Evolutionary conservation across 2,329 filamentous ascomycete genomes (phyloP).

Genomic region (Pseudohalonectria lignicola): DNA sequence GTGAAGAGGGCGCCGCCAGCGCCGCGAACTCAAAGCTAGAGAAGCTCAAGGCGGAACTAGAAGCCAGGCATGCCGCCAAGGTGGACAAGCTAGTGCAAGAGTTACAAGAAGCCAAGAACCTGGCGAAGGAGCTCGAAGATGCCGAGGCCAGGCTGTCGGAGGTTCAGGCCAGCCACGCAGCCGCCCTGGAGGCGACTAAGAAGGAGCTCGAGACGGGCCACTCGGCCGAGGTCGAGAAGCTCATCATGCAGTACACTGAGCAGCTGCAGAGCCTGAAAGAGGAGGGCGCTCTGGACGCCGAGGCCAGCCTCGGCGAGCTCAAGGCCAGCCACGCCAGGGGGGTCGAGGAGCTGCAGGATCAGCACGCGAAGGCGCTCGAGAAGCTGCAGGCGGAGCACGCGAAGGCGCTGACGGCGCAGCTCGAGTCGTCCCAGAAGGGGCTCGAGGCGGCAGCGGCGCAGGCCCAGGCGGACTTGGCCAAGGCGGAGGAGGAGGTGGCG

Average conservation of each 20-base stretch:
- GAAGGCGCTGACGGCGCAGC: conserved; percentile 26
- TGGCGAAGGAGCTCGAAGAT: conserved; percentile 17
- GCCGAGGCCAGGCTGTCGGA: conserved; percentile 20
- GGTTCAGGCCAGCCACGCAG: conserved; percentile 20
- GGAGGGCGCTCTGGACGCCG: conserved; percentile 26
- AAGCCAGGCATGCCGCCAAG: conserved; percentile 22
- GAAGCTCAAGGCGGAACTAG: conserved; percentile 22
- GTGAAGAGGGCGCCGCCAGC: too few species aligned
- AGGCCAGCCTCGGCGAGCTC: conserved; percentile 25
- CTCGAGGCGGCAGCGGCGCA: conserved; percentile 23
- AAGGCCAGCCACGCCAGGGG: conserved; percentile 20
- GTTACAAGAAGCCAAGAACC: conserved; percentile 17
- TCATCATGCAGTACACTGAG: conserved; percentile 29
- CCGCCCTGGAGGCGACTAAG: conserved; percentile 26
- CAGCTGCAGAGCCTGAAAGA: conserved; percentile 32
- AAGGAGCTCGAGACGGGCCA: conserved; percentile 27
- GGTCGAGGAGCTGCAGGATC: conserved; percentile 25
- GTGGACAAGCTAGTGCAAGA: conserved; percentile 22
- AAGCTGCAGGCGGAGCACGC: conserved; percentile 24
- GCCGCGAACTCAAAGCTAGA: conserved; percentile 17
- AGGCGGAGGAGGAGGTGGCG: conserved; percentile 34
- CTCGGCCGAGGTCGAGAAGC: conserved; percentile 32
- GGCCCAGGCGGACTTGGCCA: conserved; percentile 28
- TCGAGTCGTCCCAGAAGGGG: conserved; percentile 22
- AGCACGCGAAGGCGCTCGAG: conserved; percentile 27